Base-by-base conservation (phyloP, 257 asterid genomes). In the Lantana camara region DNA sequence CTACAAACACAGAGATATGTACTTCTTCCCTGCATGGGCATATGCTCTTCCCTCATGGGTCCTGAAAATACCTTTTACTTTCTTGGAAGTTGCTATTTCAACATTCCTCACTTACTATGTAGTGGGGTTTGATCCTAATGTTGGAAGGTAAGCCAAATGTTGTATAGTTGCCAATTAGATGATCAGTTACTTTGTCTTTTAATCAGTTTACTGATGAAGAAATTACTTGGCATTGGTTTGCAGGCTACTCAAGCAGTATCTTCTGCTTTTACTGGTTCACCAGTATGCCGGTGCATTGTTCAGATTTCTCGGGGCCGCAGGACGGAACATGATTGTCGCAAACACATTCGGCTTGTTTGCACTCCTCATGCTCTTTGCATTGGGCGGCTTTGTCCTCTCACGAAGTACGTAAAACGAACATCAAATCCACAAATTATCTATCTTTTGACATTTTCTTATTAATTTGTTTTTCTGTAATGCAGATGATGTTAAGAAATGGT, bases 1-100 rank as follows among this genome's bases (percentile, higher is more conserved):
- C 78, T 89, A 80, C 77, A 89, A 89, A 75, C 96, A 89, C 62
- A 69, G 94, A 68, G 84, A 89, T 53, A 80, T 82, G 69, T 82
- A 32, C 42, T 84, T 89, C 38, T 89, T 64, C 68, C 97, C 97
- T 0, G 65, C 97, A 2, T 89, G 97, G 95, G 74, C 87, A 22
- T 87, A 79, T 73, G 87, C 80, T 22, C 35, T 89, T 50, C 95
- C 97, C 5, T 30, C 80, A 5, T 86, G 93, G 93, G 29, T 87
- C 67, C 76, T 85, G 66, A 84, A 81, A 69, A 71, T 87, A 47
- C 97, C 97, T 0, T 4, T 81, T 1, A 46, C 83, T 13, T 42
- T 84, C 23, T 0, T 80, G 46, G 96, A 88, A 76, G 87, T 79
- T 9, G 74, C 62, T 47, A 49, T 77, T 19, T 88, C 87, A 87